Base-by-base conservation (phyloP, 768 basidiomycete genomes). In the Arthromyces matolae region DNA sequence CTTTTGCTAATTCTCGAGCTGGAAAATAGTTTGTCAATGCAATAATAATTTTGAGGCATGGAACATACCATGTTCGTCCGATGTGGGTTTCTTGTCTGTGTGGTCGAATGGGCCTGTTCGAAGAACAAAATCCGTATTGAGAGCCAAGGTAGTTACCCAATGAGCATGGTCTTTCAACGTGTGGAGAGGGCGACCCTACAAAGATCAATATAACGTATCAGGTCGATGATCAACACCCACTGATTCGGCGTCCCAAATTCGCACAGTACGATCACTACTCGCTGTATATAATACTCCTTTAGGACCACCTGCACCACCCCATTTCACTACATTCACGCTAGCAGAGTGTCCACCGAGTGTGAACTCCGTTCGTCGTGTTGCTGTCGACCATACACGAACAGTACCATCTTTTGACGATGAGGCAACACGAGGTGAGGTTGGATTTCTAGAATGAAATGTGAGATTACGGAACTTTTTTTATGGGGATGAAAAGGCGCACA, bases 401-500 rank as follows among this genome's bases (percentile, higher is more conserved):
- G 93, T 95, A 10, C 86, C 86, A 59, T 98, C 95, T 69, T 99
- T 98, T 19, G 93, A 96, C 2, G 93, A 90, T 0, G 94, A 94
- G 2, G 95, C 95, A 2, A 97, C 72, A 10, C 95, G 86, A 12
- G 93, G 93, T 1, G 81, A 70, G 14, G 77, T 64, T 1, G 88
- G 67, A 59, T 93, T 94, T 65, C 91, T 94, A 45, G 16, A 47
- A 18, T 43, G 10, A 9, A 18, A 1, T 22, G 38, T 22, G n/a
- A 10, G 18, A 20, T 25, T 23, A 24, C 16, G 49, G 36, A 43
- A 53, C 37, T n/a, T n/a, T n/a, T n/a, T n/a, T n/a, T 8, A 28
- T 47, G 20, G 34, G 50, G 20, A 42, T 42, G 27, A 41, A 39
- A 12, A 12, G 52, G 46, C 20, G 37, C 57, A 93, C 86, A 96